Base-by-base conservation (phyloP, 2,329 filamentous ascomycete species). In the Sclerotinia sclerotiorum region DNA sequence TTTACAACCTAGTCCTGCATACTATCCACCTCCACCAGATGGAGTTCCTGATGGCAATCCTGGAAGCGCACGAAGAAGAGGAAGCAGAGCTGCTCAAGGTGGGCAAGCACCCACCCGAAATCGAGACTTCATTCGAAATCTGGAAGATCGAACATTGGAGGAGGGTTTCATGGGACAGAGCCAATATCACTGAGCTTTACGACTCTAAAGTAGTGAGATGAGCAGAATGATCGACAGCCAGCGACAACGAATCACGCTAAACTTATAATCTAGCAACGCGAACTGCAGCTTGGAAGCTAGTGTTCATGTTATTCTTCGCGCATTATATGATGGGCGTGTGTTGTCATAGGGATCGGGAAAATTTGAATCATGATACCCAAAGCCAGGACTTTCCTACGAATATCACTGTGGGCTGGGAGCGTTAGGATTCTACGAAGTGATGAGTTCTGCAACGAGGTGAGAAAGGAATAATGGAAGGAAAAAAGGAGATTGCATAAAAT, bases 111-210 rank as follows among this genome's bases (percentile, higher is more conserved):
- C 81, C 57, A 80, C 83, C 68, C 84, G 80, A 71, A 90, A 94
- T 76, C 85, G 93, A 54, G 94, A 98, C 77, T 97, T 99, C 77
- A 97, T 99, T 75, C 88, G 95, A 67, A 97, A 91, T 71, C 83
- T 99, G 71, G 95, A 99, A 80, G 95, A 98, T 80, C 87, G 95
- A 48, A 97, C 94, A 2, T 82, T 98, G 68, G 94, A 97, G 79
- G 94, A 98, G 79, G 93, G 93, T 2, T 97, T 93, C 77, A 91
- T 93, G 87, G 85, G 84, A 72, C 87, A 87, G 76, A 84, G 80
- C 69, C 81, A 84, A 64, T 89, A 88, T 83, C 92, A 95, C 79
- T 97, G 90, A 79, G 68, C 63, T 67, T 4, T 15, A 52, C 42
- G 27, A 67, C n/a, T 10, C 13, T 49, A 2, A 42, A 39, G 32